Conservation (phyloP, 2,329 filamentous ascomycete genomes). For the Catunica adiposa region DNA sequence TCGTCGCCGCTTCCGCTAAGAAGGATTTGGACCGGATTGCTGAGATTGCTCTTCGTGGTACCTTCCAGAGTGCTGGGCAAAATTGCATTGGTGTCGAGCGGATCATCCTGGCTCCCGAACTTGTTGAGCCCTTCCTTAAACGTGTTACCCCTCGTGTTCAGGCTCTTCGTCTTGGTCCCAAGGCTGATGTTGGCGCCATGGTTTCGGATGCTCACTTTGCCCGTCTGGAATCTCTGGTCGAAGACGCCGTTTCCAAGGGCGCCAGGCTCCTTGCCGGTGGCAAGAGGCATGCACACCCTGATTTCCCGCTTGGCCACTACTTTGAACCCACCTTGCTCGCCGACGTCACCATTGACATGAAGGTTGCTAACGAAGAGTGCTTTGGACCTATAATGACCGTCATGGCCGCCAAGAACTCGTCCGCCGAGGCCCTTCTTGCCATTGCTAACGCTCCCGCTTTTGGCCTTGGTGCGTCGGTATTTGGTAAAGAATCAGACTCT, state of each 20-base stretch:
- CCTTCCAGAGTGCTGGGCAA: constrained; percentile 88
- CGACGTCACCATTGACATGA: constrained; percentile 77
- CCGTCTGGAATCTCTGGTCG: constrained; percentile 59
- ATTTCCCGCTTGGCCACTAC: constrained; percentile 68
- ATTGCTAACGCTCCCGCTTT: constrained; percentile 76
- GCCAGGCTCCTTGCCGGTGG: constrained; percentile 73
- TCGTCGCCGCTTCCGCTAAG: constrained; percentile 65
- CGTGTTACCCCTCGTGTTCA: constrained; percentile 59
- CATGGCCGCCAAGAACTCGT: constrained; percentile 53
- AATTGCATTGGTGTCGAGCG: constrained; percentile 97
- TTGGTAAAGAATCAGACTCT: constrained; percentile 47
- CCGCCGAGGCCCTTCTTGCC: constrained; percentile 45
- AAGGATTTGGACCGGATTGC: constrained; percentile 53
- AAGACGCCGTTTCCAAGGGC: constrained; percentile 60
- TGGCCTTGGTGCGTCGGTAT: constrained; percentile 77
- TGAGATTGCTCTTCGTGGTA: constrained; percentile 75
- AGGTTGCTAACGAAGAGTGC: constrained; percentile 75
- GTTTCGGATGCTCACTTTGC: constrained; percentile 64
- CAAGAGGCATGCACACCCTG: constrained; percentile 51
- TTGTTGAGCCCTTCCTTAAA: constrained; percentile 57
- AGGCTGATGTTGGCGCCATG: constrained; percentile 75
- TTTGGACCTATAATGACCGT: constrained; percentile 84
- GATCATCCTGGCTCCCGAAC: constrained; percentile 60
- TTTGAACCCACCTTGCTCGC: constrained; percentile 80
- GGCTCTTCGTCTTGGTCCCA: constrained; percentile 57